phyloP scores from a whole-genome alignment of 2,329 filamentous ascomycete genomes.

The Raffaelea ambrosiae region DNA sequence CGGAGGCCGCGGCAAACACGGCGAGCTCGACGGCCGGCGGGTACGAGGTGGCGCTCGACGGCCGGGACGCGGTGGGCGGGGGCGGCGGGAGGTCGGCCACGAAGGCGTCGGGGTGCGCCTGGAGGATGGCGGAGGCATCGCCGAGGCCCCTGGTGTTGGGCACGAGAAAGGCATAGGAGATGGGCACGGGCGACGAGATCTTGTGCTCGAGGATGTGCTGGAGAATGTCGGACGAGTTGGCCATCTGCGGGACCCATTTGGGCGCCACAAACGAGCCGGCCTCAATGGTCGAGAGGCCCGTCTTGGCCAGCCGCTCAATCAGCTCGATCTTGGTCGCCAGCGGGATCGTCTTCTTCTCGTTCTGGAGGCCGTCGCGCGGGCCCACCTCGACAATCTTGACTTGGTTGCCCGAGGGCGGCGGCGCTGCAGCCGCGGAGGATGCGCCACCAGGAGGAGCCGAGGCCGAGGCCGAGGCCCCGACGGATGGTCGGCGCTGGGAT shows the following conservation, averaged over 20 bases:
- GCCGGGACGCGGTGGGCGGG: not conserved
- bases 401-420: slow-evolving; percentile 3
- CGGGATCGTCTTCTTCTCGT: slow-evolving; percentile 65
- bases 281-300: slow-evolving; percentile 67
- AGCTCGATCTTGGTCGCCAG: slow-evolving; percentile 68
- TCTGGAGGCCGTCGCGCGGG: slow-evolving; percentile 79
- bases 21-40: slow-evolving; percentile 26
- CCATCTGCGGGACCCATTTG: slow-evolving; percentile 85
- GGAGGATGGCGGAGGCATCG: slow-evolving; percentile 48
- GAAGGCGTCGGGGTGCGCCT: slow-evolving; percentile 39
- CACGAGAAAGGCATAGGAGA: slow-evolving; percentile 73
- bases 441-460: not conserved
- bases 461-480: not conserved
- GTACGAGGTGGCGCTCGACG: slow-evolving; percentile 22
- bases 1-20: slow-evolving; percentile 68
- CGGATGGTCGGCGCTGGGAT: not conserved
- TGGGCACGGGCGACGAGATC: slow-evolving; percentile 41
- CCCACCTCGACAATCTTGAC: slow-evolving; percentile 67
- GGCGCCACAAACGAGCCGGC: slow-evolving; percentile 76
- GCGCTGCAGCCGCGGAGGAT: not conserved
- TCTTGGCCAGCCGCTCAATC: slow-evolving; percentile 58
- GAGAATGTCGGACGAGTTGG: slow-evolving; percentile 67
- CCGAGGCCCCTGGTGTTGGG: slow-evolving; percentile 68
- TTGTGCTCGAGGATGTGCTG: slow-evolving; percentile 54
- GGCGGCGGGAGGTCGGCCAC: slow-evolving; percentile 39